Conservation (phyloP, 2,329 filamentous ascomycete genomes). For the Epichloe gansuensis region DNA sequence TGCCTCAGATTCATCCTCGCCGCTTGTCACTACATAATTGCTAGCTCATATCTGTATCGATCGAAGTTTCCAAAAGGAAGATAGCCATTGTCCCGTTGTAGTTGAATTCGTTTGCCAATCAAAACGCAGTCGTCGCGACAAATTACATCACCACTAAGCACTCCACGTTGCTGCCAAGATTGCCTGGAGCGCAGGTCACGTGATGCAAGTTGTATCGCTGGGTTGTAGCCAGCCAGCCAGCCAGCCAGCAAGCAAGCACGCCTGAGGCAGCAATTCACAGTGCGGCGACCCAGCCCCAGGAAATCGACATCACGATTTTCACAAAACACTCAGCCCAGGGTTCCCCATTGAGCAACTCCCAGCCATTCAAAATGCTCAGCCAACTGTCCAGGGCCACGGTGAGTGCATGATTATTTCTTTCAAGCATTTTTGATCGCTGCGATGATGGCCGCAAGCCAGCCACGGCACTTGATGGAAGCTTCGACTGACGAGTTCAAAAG, state of each 20-base stretch:
- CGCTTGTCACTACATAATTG: no score
- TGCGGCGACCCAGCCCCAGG: conserved; percentile 14
- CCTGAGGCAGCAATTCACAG: conserved; percentile 16
- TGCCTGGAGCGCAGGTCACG: neutral
- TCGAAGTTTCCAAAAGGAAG: no score
- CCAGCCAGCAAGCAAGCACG: neutral
- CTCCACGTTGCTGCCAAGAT: neutral
- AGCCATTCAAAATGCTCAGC: conserved; percentile 40
- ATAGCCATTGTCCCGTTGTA: no score
- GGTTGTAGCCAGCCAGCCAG: neutral
- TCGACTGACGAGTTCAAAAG: conserved; percentile 22
- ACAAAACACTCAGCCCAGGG: conserved; percentile 30
- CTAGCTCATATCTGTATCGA: no score
- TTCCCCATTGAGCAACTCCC: conserved; percentile 36
- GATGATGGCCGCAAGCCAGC: neutral
- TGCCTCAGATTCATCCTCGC: no score
- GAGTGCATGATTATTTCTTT: conserved; percentile 19
- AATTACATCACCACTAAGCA: neutral
- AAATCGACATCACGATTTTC: conserved; percentile 31
- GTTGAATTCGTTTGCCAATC: neutral
- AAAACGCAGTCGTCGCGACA: neutral
- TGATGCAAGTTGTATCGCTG: neutral
- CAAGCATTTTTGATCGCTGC: neutral
- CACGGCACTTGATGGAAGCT: neutral
- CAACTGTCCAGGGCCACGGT: conserved; percentile 45